Base-by-base conservation (phyloP, 495 filamentous ascomycete species). In the Bathelium albidoporum region DNA sequence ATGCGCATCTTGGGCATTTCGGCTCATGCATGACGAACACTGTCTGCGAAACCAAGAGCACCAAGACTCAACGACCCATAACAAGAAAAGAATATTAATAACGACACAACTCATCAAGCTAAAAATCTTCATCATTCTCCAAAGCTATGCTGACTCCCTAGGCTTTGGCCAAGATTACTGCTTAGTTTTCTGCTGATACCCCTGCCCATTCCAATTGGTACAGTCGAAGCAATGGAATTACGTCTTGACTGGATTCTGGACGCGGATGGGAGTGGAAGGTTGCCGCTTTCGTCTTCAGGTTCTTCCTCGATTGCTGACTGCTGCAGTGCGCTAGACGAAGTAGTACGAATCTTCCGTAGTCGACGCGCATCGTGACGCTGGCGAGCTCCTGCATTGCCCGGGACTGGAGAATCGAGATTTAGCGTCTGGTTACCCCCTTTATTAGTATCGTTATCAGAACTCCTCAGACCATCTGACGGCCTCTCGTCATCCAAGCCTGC, bases 161-260 rank as follows among this genome's bases (percentile, higher is more conserved):
- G 29, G 43, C 67, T 69, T 58, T 66, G 65, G 1, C 67, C 67
- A 4, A 69, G 34, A 59, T 69, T 66, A 32, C 45, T 64, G 52
- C 67, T 69, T 24, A 59, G 62, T 44, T 62, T 52, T 55, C 67
- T 22, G 24, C 60, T 62, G 22, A 69, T 62, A 28, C 66, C 66
- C 34, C 60, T 58, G 1, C 67, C 67, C 64, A 64, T 69, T 11
- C 67, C 67, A 59, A 69, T 24, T 10, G 67, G 67, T 7, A 62
- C 63, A 62, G 20, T 55, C 53, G 20, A 59, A 58, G 2, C 67
- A 62, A 62, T 60, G 62, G 20, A 69, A 18, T 24, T 24, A 16
- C 58, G 26, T 32, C 32, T 12, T 16, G 26, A 32, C 16, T 22
- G 29, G 3, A 31, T 20, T 58, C 44, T 61, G 32, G 20, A 49